Evolutionary conservation across 2,329 filamentous ascomycete genomes (phyloP), one percentile per base, ranked within the genome.

Genomic region (Cyanodermella asteris): DNA sequence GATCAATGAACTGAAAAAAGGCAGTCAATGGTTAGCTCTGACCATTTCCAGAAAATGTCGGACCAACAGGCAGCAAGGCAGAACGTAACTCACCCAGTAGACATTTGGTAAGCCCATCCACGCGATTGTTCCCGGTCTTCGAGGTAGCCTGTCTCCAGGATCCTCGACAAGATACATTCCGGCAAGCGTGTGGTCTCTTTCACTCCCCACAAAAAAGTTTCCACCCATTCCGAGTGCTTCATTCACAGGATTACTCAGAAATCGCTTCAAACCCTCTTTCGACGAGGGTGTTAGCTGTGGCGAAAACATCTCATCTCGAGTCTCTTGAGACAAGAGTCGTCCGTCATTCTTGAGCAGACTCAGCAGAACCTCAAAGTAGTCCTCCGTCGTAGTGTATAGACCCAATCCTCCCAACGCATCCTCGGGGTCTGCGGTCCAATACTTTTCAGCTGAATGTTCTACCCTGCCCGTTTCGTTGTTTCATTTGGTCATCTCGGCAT

Each of bases 161-260:
- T n/a, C n/a, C n/a, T n/a, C 29, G 3, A 26, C 19, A 5, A 40
- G 18, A 7, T 47, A 7, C 17, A 49, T 12, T 4, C 46, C 45
- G 6, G 39, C 45, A 2, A 49, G 32, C 3, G 36, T 40, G 35
- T 37, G 44, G 22, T 45, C 38, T 24, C 38, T 41, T 8, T 26
- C 26, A 1, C 37, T 16, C 1, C 30, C 24, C 9, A 32, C 27
- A 1, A 28, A 19, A 3, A 36, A 35, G 2, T 37, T 37, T 7
- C 43, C 43, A 34, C n/a, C n/a, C n/a, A n/a, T n/a, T n/a, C 43
- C 38, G 2, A 33, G 32, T 17, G 38, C 38, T 16, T 36, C 39
- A 2, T 20, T 13, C 20, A 26, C 23, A 3, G 37, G 32, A 32
- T 7, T 13, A 30, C 1, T 27, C 30, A 16, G 18, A 2, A 27